These are phyloP conservation scores for Podaxis mareebaensis DNA, from an alignment of 768 basidiomycete species.

Conservation along the genomic window DNA sequence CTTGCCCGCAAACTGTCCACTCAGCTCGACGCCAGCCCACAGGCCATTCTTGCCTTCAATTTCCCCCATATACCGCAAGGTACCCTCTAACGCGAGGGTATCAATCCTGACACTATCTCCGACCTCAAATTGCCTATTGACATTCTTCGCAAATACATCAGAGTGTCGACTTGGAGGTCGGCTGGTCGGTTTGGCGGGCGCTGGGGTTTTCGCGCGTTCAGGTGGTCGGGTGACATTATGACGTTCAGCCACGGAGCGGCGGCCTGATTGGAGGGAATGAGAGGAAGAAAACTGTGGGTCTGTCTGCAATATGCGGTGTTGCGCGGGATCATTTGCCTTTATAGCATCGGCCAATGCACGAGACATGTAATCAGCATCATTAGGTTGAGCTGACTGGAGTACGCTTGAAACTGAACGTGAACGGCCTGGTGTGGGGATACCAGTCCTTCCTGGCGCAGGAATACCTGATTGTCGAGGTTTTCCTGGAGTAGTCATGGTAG, in stretches of 20 bases:
- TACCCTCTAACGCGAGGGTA: constrained; percentile 86
- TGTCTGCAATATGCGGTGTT: constrained; percentile 53
- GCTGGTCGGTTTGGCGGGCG: constrained; percentile 33
- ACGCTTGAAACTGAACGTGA: constrained; percentile 66
- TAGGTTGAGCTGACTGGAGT: constrained; percentile 32
- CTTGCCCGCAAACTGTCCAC: constrained; percentile 82
- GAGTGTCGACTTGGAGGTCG: constrained; percentile 71
- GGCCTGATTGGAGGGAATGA: constrained; percentile 53
- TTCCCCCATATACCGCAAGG: constrained; percentile 74
- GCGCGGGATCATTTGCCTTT: constrained; percentile 77
- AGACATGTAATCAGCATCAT: constrained; percentile 59
- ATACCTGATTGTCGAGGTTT: constrained; percentile 44
- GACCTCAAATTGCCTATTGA: constrained; percentile 56
- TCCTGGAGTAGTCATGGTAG: constrained; percentile 39
- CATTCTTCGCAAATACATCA: constrained; percentile 47
- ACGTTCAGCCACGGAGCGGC: constrained; percentile 44
- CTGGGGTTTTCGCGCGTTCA: constrained; percentile 56
- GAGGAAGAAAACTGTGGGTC: constrained; percentile 36
- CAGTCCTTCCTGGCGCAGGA: constrained; percentile 38
- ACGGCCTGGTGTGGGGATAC: constrained; percentile 72
- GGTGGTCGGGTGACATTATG: constrained; percentile 37
- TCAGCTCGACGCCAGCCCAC: constrained; percentile 93
- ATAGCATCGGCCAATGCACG: constrained; percentile 81
- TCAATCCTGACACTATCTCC: constrained; percentile 88
- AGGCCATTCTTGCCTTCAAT: constrained; percentile 88